Percentiles rank a stretch among this genome's conserved stretches.
phyloP scores from a whole-genome alignment of 2,329 filamentous ascomycete species.

The Cryoendolithus antarcticus region DNA sequence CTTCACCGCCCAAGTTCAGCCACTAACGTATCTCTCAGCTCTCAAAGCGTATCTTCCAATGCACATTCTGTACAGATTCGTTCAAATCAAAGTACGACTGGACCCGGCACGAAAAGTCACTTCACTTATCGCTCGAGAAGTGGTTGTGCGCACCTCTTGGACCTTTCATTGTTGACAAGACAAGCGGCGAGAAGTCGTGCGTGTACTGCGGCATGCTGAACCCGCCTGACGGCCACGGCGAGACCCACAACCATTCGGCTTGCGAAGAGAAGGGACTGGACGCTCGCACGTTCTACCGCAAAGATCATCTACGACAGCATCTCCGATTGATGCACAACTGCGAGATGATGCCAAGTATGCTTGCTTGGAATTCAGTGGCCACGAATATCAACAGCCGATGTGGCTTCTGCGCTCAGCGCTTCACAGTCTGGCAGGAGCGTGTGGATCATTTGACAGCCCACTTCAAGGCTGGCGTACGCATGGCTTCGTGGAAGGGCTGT shows the following conservation, averaged over 20 bases:
- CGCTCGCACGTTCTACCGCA: conserved; percentile 2
- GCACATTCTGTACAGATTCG: conserved; percentile 4
- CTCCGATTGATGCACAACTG: conserved; percentile 17
- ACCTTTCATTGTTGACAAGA: not conserved
- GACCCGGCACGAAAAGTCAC: conserved; percentile 4
- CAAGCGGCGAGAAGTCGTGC: not conserved
- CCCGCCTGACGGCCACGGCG: not conserved
- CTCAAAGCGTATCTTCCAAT: conserved; percentile 1
- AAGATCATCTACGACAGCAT: conserved; percentile 4
- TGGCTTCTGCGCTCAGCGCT: conserved; percentile 1
- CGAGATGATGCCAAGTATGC: conserved; percentile 49
- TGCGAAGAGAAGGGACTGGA: not conserved
- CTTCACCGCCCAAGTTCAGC: no score
- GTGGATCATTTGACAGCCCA: conserved; percentile 3
- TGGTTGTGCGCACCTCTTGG: conserved; percentile 1
- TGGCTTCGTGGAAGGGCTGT: conserved; percentile 3
- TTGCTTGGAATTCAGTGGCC: conserved; percentile 31
- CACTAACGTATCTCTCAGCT: no score
- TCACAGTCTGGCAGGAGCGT: conserved; percentile 3
- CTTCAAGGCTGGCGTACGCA: conserved; percentile 1
- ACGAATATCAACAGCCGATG: conserved; percentile 1
- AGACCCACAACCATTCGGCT: conserved; percentile 1
- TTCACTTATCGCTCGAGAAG: conserved; percentile 3
- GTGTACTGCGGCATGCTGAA: not conserved
- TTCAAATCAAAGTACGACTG: conserved; percentile 7